Percentiles rank a stretch among this genome's conserved stretches.
phyloP scores from a whole-genome alignment of 257 asterid genomes.

The Primulina huaijiensis region DNA sequence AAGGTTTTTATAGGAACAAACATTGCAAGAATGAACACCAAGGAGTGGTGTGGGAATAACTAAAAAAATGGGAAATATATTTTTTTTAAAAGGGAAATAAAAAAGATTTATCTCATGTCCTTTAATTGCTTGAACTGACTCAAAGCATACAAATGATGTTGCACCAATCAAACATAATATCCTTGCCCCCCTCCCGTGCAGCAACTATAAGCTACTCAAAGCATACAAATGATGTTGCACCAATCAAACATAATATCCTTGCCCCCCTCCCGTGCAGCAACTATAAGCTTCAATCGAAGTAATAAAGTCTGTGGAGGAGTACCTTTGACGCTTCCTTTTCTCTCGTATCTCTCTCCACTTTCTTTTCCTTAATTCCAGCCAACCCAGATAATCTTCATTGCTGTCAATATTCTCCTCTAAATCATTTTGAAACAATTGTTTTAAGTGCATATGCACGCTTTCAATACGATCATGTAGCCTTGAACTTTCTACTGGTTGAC shows the following conservation, averaged over 20 bases:
- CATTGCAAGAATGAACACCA: neutral
- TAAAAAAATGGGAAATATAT: conserved; percentile 1
- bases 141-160: neutral
- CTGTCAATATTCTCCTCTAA: conserved; percentile 56
- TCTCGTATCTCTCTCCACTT: conserved; percentile 87
- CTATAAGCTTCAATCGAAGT: neutral
- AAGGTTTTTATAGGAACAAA: conserved; percentile 9
- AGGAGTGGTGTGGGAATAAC: conserved; percentile 3
- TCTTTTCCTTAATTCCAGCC: conserved; percentile 91
- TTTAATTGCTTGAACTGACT: neutral
- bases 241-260: neutral
- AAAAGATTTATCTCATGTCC: neutral
- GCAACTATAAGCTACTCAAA: neutral
- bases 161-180: neutral
- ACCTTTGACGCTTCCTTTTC: conserved; percentile 89
- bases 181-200: neutral
- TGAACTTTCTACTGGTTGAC: conserved; percentile 34
- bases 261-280: neutral
- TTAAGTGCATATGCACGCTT: conserved; percentile 29
- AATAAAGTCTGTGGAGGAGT: conserved; percentile 11
- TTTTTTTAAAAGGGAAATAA: no score
- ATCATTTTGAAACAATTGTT: conserved; percentile 38
- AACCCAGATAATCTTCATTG: conserved; percentile 77
- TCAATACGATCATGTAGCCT: conserved; percentile 37
- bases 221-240: neutral